Base-by-base conservation (phyloP, 169 alveolate genomes). In the Eimeria maxima region DNA sequence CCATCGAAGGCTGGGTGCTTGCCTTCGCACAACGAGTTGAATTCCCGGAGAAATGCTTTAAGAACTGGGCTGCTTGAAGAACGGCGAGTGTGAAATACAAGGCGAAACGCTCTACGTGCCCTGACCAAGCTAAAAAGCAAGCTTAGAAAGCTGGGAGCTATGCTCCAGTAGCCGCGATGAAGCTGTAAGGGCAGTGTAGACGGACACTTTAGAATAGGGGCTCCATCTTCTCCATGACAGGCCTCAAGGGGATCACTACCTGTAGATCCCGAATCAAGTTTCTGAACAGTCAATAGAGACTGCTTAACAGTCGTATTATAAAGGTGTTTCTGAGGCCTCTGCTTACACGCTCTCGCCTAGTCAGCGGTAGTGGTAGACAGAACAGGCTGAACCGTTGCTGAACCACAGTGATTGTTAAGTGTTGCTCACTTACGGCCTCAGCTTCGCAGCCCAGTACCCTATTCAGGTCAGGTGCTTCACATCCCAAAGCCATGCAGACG, bases 1-100 rank as follows among this genome's bases (percentile, higher is more conserved):
- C 96, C 96, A 93, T 94, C 69, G 38, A 94, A 94, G n/a, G 91
- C 94, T 29, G 96, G 96, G 53, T 94, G 96, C 4, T 73, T 94
- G 18, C 96, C 96, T 45, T 94, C 96, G 60, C 96, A 94, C 7
- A 94, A 65, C 50, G 24, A 78, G 29, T 94, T 83, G 90, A 94
- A 80, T 45, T 94, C 96, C 27, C 53, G 87, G 7, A 93, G 20
- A 24, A 93, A 67, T 3, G 55, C 53, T 14, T 71, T 42, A 42
- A 83, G 55, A n/a, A 16, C 76, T 44, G 57, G 63, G 29, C 90
- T 88, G 22, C 67, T 67, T 16, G 27, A 18, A 84, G 81, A 38
- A 76, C 90, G 93, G 8, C 96, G 93, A n/a, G 96, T 93, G 47
- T 93, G 90, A 60, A 93, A 83, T 16, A 93, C 89, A 0, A 93